These are phyloP conservation scores for Dalbergia cultrata DNA, from an alignment of 306 rosid species.

Conservation along the genomic window DNA sequence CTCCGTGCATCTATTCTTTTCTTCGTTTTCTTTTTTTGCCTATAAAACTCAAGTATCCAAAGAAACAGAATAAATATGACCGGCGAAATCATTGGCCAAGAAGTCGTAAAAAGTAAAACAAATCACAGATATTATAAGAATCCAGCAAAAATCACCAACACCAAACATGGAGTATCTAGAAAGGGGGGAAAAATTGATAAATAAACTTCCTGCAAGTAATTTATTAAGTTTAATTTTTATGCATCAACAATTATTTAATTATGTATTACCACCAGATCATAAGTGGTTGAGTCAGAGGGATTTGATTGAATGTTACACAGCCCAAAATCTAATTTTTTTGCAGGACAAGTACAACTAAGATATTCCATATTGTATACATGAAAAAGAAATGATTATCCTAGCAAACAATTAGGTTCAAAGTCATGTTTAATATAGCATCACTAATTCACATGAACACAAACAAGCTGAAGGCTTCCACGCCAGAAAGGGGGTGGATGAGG, in stretches of 20 bases:
- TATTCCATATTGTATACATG: neutral
- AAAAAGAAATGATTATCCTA: neutral
- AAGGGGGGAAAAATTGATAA: neutral
- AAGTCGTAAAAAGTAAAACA: neutral
- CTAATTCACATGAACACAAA: neutral
- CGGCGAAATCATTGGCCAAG: conserved; percentile 5
- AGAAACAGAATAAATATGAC: neutral
- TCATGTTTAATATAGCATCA: neutral
- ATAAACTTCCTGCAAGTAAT: neutral
- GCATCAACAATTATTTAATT: too few relatives aligned
- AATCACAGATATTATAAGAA: neutral
- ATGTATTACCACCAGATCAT: too few relatives aligned
- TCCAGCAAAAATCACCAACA: conserved; percentile 1
- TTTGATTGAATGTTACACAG: too few relatives aligned
- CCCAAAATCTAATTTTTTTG: neutral
- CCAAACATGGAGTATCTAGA: neutral
- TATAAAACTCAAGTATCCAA: neutral
- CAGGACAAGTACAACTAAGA: neutral
- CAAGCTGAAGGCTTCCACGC: neutral
- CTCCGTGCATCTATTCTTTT: neutral
- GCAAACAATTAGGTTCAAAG: neutral
- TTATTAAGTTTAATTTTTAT: too few relatives aligned
- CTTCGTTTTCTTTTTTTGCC: neutral
- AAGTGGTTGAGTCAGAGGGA: too few relatives aligned
- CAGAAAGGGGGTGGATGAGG: neutral